Percentiles rank a stretch among this genome's conserved stretches.
These are phyloP conservation scores for Kazachstania martiniae DNA, from an alignment of 805 yeast species.

Conservation along the genomic window DNA sequence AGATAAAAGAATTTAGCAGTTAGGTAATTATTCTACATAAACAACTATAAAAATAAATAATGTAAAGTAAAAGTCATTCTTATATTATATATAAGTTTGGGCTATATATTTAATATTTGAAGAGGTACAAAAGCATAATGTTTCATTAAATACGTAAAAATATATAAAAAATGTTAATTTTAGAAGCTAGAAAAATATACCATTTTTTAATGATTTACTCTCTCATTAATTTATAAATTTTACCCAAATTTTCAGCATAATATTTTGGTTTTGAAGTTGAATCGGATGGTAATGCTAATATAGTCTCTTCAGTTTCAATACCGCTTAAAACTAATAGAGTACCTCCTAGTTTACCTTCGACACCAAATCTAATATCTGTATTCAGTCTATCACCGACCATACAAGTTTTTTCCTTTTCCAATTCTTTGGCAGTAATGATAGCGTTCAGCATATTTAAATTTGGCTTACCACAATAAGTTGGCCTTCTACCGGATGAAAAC, in stretches of 20 bases:
- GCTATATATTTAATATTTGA: no score
- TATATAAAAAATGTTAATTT: not conserved
- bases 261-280: constrained; percentile 49
- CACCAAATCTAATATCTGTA: constrained; percentile 90
- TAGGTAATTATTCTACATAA: no score
- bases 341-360: constrained; percentile 67
- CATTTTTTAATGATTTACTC: no score
- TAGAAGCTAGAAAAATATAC: no score
- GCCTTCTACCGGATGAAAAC: constrained; percentile 66
- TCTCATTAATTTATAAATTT: constrained; percentile 47
- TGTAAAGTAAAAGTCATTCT: no score
- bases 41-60: no score
- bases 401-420: constrained; percentile 51
- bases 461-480: constrained; percentile 91
- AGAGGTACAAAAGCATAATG: no score
- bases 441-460: constrained; percentile 82
- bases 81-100: no score
- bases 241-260: constrained; percentile 67
- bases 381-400: constrained; percentile 95
- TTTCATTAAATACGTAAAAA: no score
- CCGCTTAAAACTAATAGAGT: constrained; percentile 87
- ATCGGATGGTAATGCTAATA: constrained; percentile 29
- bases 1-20: no score
- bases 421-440: constrained; percentile 52
- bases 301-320: constrained; percentile 65